Conservation (phyloP, 225 moss, liverwort and hornwort genomes). For the Lunularia cruciata region DNA sequence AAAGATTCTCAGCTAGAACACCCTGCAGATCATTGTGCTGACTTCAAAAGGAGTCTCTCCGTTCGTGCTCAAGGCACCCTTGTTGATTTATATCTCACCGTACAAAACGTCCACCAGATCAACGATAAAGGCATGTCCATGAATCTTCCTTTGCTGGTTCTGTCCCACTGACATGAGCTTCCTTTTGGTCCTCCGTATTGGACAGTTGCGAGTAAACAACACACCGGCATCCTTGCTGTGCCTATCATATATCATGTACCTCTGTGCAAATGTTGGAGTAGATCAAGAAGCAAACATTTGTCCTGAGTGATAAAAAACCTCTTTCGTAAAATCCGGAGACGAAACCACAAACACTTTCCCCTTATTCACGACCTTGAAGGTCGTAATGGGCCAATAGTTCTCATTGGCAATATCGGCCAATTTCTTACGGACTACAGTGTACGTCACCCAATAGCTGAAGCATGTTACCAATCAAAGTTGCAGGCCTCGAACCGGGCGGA, state of each 20-base stretch:
- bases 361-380: conserved; percentile 16
- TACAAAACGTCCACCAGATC: conserved; percentile 20
- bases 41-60: conserved; percentile 14
- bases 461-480: neutral
- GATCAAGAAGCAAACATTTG: neutral
- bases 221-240: neutral
- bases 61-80: conserved; percentile 2
- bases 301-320: neutral
- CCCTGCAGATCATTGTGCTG: conserved; percentile 19
- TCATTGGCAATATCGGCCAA: neutral
- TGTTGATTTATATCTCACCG: neutral
- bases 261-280: conserved; percentile 3
- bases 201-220: conserved; percentile 1
- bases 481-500: conserved; percentile 16
- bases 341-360: neutral
- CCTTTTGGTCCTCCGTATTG: neutral
- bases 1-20: conserved; percentile 15
- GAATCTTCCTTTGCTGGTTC: neutral
- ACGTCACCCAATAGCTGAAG: neutral
- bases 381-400: conserved; percentile 15
- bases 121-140: neutral
- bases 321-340: neutral
- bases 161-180: conserved; percentile 17
- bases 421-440: neutral
- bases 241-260: neutral